Evolutionary conservation across 164 flowering plant genomes (phyloP), one percentile per base, ranked within the genome.

Genomic region (Nymphaea colorata): DNA sequence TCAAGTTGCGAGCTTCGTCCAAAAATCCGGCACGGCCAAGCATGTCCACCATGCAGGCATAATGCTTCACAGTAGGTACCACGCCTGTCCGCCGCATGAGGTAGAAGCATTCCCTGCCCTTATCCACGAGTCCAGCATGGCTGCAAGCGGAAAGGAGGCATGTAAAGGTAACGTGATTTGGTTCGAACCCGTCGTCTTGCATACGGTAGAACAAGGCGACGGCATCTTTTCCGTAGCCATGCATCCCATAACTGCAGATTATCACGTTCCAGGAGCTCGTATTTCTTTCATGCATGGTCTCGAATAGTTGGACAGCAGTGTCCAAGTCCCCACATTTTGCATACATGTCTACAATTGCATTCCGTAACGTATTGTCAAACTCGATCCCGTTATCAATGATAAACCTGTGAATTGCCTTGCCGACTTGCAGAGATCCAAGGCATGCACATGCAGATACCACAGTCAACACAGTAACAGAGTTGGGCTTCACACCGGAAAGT

Each of bases 1-100:
- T 78, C 75, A 81, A 53, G 17, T 71, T 66, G 44, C 67, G 64
- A 41, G 84, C 82, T 76, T 81, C 82, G 7, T 75, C 42, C 44
- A 81, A 65, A 11, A 53, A 69, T 43, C 86, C 84, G 17, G 83
- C 82, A 60, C 83, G 70, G 7, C 83, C 83, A 15, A 81, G 77
- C 80, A 83, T 74, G 66, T 83, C 86, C 45, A 83, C 83, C 82
- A 82, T 74, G 75, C 84, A 83, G 44, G 81, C 75, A 69, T 77
- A 83, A 67, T 83, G 57, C 14, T 51, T 51, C 57, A 5, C 15
- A 2, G 57, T 51, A 51, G 15, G 57, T 8, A 5, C 5, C 57
- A 51, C 14, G 57, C 57, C 14, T 15, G 14, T 51, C 8, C 14
- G 57, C 57, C 12, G 64, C 81, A 81, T 79, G 41, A 74, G 73